Evolutionary conservation across 2,329 filamentous ascomycete genomes (phyloP), one percentile per base, ranked within the genome.

Genomic region (Epicoccum sorghinum): DNA sequence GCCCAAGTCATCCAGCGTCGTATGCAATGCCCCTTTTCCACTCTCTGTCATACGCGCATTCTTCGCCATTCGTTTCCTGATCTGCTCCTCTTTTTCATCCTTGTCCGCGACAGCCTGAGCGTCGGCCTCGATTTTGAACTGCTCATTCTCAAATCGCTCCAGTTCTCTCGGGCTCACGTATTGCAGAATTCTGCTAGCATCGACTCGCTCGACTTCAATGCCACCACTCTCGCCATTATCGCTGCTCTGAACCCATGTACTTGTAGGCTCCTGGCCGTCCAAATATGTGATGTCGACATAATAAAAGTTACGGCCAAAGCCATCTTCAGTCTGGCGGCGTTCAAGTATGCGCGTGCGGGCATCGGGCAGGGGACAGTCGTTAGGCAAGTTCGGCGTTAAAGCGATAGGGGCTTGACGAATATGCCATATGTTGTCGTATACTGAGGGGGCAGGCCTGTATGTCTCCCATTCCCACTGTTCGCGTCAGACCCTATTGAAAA

Each of bases 101-200:
- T 59, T 55, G 27, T 58, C 38, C 4, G 57, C 62, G 23, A 61
- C 47, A 4, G 60, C 65, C 38, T 70, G 62, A 1, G 65, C 68
- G 45, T 69, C 65, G 0, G 66, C 64, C 44, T 72, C 66, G 8
- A 64, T 54, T 7, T 47, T 55, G 50, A 69, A 72, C 51, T 71
- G 65, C 39, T 63, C 64, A 33, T 72, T 71, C 44, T 74, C 71
- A 35, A 62, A 74, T 7, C 68, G 58, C 36, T 73, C 69, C 6
- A 73, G 57, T 57, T 74, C 70, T 9, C 59, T 48, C 5, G 59
- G 60, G 1, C 65, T 69, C 3, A 73, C 69, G 39, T 66, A 72
- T 6, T 66, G 47, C 32, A 72, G 42, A 27, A 74, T 73, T 18
- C 63, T 55, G 38, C 62, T 65, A 33, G 69, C 35, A 39, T 72